Evolutionary conservation across 148 eudicot genomes (phyloP), one percentile per base, ranked within the genome.

Genomic region (Cornus florida): DNA sequence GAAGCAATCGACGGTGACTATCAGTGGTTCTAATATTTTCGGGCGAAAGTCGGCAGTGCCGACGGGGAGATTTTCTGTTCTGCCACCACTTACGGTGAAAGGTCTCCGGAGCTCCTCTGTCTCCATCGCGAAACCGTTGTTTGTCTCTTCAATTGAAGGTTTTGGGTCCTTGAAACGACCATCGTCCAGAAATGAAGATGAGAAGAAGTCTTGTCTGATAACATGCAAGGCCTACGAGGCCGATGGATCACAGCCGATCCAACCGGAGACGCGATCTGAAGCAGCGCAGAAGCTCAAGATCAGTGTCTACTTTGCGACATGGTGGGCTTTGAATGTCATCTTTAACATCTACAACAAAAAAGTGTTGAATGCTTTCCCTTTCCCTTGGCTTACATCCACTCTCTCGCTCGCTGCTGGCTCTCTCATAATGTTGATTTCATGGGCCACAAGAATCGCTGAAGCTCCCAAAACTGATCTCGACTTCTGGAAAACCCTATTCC

Each of bases 251-350:
- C 75, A 88, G 77, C 91, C 91, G 72, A 75, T 86, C 33, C 77
- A 24, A 43, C 65, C 41, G 14, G 66, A 50, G 19, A 41, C 73
- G 11, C 70, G 78, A 66, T 73, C 80, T 39, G 98, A 92, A 83
- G 90, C 86, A n/a, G 92, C 95, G 10, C 86, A 90, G 82, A 95
- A 38, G 85, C 75, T 89, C 35, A 95, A 95, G 80, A 93, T 95
- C 80, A 94, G 98, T 10, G 71, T 88, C 39, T 93, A 93, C 23
- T 93, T 95, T 79, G 98, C 97, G 19, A 93, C 93, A 7, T 95
- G 98, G 98, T 95, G 98, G 97, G 88, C 83, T 82, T 87, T 93
- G 87, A 95, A 95, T 86, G 97, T 93, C 79, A 85, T 95, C 10
- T 95, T 93, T 70, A 95, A 95, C 82, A 95, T 95, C 32, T 95